These are phyloP conservation scores for Ganoderma sinense DNA, from an alignment of 1,284 basidiomycete genomes.

Conservation along the genomic window DNA sequence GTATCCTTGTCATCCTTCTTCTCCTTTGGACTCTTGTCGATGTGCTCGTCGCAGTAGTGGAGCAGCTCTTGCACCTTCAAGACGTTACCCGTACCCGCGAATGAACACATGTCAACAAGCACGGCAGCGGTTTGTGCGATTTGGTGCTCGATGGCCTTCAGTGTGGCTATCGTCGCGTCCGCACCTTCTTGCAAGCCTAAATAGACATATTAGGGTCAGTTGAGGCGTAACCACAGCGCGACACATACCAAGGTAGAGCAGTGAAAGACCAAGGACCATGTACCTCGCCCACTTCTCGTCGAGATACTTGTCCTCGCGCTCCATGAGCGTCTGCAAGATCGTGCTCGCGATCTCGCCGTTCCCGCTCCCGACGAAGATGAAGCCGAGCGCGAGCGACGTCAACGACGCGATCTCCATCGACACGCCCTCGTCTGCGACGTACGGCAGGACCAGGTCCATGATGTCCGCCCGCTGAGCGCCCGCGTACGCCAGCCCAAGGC, in stretches of 20 bases:
- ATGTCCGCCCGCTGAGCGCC: conserved; percentile 93
- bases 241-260: conserved; percentile 86
- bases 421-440: conserved; percentile 80
- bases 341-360: conserved; percentile 93
- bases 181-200: conserved; percentile 89
- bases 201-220: background rate
- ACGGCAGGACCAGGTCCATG: conserved; percentile 78
- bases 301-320: conserved; percentile 78
- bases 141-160: conserved; percentile 95
- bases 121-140: conserved; percentile 92
- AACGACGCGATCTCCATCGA: conserved; percentile 93
- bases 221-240: background rate
- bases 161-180: conserved; percentile 94
- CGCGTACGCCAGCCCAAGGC: conserved; percentile 93
- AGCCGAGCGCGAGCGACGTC: conserved; percentile 90
- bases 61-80: conserved; percentile 94
- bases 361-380: conserved; percentile 95
- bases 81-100: conserved; percentile 96
- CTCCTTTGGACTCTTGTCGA: conserved; percentile 66
- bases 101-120: conserved; percentile 94
- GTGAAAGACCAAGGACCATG: conserved; percentile 88
- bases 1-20: conserved; percentile 67
- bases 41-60: conserved; percentile 93
- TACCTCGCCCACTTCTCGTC: conserved; percentile 95
- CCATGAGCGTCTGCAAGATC: conserved; percentile 95